A percentile compares a stretch with the other conserved stretches of the same genome.
Evolutionary conservation across 305 asterid genomes (phyloP).

Genomic region (Nicotiana rustica): DNA sequence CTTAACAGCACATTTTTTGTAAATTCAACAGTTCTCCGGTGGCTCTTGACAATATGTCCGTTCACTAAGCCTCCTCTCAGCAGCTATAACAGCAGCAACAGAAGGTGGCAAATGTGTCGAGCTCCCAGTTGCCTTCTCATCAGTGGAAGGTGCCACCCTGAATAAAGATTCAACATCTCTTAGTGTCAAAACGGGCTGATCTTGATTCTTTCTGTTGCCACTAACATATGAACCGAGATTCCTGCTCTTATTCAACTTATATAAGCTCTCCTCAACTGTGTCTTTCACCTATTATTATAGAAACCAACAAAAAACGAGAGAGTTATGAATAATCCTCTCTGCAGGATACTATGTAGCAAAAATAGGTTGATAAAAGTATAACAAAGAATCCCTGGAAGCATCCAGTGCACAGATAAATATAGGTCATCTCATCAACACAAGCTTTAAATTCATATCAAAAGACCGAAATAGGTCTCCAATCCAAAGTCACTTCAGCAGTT

Average conservation of each 20-base stretch:
- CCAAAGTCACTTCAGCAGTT: neutral
- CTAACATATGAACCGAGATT: constrained; percentile 70
- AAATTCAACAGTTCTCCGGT: neutral
- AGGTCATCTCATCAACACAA: neutral
- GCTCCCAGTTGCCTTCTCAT: constrained; percentile 51
- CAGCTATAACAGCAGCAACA: constrained; percentile 51
- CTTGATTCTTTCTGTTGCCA: constrained; percentile 90
- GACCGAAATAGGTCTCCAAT: neutral
- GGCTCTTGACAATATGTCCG: constrained; percentile 35
- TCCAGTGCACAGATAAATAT: neutral
- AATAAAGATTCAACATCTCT: constrained; percentile 81
- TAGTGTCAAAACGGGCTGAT: constrained; percentile 85
- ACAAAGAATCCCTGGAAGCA: neutral
- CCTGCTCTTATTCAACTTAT: constrained; percentile 81
- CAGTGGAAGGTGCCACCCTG: constrained; percentile 60
- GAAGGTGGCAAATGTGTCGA: constrained; percentile 85
- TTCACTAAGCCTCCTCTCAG: constrained; percentile 47
- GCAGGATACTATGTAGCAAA: neutral
- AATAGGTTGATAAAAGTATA: neutral
- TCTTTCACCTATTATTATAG: neutral
- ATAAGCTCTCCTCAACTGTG: constrained; percentile 83
- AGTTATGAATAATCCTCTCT: neutral
- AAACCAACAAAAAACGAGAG: neutral
- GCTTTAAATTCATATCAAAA: constrained; percentile 12
- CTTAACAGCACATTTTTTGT: neutral